Evolutionary conservation across 257 asterid genomes (phyloP).

Genomic region (Fraxinus americana): DNA sequence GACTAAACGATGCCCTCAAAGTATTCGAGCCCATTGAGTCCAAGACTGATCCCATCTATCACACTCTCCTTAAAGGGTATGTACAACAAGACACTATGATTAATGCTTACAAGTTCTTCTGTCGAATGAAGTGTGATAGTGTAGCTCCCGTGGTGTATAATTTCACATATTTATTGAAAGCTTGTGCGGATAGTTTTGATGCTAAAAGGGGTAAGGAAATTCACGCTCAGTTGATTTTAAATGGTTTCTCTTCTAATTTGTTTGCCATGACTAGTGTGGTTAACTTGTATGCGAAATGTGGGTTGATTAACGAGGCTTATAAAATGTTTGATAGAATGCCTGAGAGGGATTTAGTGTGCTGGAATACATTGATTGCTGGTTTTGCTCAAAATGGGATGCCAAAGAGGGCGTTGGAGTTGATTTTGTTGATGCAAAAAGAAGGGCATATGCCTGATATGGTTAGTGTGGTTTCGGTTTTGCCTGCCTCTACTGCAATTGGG

Average conservation of each 20-base stretch:
- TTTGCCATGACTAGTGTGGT: conserved; percentile 66
- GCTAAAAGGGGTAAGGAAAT: conserved; percentile 62
- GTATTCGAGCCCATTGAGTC: conserved; percentile 64
- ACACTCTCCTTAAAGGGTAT: conserved; percentile 74
- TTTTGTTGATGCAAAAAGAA: conserved; percentile 59
- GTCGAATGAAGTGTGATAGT: conserved; percentile 60
- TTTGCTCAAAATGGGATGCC: conserved; percentile 76
- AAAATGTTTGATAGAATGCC: conserved; percentile 91
- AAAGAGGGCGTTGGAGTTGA: conserved; percentile 56
- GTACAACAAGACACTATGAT: conserved; percentile 44
- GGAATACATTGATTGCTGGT: conserved; percentile 82
- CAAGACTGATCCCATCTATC: conserved; percentile 71
- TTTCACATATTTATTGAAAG: conserved; percentile 62
- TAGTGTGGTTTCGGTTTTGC: conserved; percentile 74
- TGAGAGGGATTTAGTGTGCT: conserved; percentile 75
- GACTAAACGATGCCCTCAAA: conserved; percentile 63
- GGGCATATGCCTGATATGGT: conserved; percentile 61
- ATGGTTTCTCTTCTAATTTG: conserved; percentile 56
- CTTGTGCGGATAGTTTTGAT: conserved; percentile 63
- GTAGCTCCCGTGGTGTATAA: conserved; percentile 63
- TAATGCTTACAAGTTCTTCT: conserved; percentile 54
- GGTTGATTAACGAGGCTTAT: conserved; percentile 58
- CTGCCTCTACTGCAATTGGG: conserved; percentile 62
- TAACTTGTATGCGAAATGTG: conserved; percentile 73
- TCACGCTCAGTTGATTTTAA: conserved; percentile 71